phyloP scores from a whole-genome alignment of 192 early-diverging fungal species.

The Backusella morwellensis region DNA sequence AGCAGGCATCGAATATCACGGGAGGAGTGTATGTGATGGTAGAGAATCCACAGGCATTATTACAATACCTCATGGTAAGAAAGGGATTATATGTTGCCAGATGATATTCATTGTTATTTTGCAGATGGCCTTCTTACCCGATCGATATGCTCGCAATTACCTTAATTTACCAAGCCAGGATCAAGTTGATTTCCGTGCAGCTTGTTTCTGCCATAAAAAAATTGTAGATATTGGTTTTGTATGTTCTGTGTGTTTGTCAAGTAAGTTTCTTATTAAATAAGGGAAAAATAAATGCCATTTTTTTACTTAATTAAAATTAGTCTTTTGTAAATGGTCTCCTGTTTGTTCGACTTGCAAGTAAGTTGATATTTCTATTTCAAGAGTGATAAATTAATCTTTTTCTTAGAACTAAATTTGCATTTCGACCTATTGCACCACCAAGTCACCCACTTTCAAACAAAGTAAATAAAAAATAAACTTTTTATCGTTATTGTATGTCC shows the following conservation, averaged over 20 bases:
- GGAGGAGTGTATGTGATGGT: slow-evolving; percentile 82
- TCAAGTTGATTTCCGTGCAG: slow-evolving; percentile 89
- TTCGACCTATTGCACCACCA: slow-evolving; percentile 40
- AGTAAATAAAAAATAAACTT: slow-evolving; percentile 8
- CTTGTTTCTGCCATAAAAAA: slow-evolving; percentile 96
- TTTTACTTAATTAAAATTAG: slow-evolving; percentile 9
- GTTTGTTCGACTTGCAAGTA: slow-evolving; percentile 77
- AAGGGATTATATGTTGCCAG: not conserved
- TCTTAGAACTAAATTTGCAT: slow-evolving; percentile 67
- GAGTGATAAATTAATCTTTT: not conserved
- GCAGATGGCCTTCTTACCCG: slow-evolving; percentile 78
- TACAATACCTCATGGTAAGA: slow-evolving; percentile 85
- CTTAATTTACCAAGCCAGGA: slow-evolving; percentile 74
- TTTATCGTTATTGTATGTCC: not conserved
- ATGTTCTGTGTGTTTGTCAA: slow-evolving; percentile 97
- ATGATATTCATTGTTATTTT: not conserved
- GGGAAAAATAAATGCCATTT: too few relatives aligned
- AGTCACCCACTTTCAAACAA: not conserved
- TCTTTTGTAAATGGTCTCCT: slow-evolving; percentile 70
- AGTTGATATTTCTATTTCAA: slow-evolving; percentile 7
- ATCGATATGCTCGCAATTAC: slow-evolving; percentile 68
- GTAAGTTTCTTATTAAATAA: slow-evolving; percentile 40
- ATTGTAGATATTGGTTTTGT: slow-evolving; percentile 94
- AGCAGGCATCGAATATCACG: slow-evolving; percentile 90
- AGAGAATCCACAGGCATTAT: slow-evolving; percentile 63